phyloP scores from a whole-genome alignment of 805 yeast genomes.

The Candida anglica region DNA sequence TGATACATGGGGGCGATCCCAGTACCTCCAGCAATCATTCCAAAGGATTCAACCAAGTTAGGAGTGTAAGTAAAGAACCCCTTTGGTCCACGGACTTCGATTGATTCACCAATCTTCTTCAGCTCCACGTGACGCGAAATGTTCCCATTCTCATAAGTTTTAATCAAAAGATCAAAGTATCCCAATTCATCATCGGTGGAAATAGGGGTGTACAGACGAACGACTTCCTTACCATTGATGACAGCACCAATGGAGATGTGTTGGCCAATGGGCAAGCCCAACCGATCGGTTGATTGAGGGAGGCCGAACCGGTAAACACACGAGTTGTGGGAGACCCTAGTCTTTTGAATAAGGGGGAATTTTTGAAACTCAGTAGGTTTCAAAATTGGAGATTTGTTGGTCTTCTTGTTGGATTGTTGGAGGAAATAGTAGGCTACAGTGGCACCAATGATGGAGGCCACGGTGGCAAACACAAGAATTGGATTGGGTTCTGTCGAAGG shows the following conservation, averaged over 20 bases:
- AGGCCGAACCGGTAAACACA: conserved; percentile 80
- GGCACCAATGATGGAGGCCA: conserved; percentile 31
- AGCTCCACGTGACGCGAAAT: conserved; percentile 71
- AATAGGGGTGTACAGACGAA: conserved; percentile 88
- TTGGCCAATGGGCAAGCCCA: conserved; percentile 93
- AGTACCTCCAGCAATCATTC: conserved; percentile 96
- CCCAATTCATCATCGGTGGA: conserved; percentile 78
- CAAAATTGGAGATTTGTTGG: conserved; percentile 59
- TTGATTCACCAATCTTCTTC: conserved; percentile 72
- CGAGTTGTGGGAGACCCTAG: conserved; percentile 73
- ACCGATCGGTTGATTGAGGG: conserved; percentile 66
- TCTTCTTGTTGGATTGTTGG: conserved; percentile 30
- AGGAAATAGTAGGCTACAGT: conserved; percentile 30
- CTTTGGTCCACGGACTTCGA: conserved; percentile 85
- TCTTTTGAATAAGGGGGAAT: conserved; percentile 78
- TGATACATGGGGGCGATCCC: conserved; percentile 97
- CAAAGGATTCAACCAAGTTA: conserved; percentile 67
- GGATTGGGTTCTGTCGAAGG: conserved; percentile 37
- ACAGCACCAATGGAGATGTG: conserved; percentile 78
- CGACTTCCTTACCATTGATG: conserved; percentile 74
- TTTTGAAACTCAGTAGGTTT: conserved; percentile 64
- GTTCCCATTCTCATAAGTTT: conserved; percentile 82
- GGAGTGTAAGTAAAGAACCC: conserved; percentile 83
- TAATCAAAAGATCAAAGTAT: conserved; percentile 78
- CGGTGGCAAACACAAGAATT: conserved; percentile 34